Percentiles rank a stretch among this genome's conserved stretches.
Evolutionary conservation across 768 basidiomycete species (phyloP).

Genomic region (Calvatia gigantea): DNA sequence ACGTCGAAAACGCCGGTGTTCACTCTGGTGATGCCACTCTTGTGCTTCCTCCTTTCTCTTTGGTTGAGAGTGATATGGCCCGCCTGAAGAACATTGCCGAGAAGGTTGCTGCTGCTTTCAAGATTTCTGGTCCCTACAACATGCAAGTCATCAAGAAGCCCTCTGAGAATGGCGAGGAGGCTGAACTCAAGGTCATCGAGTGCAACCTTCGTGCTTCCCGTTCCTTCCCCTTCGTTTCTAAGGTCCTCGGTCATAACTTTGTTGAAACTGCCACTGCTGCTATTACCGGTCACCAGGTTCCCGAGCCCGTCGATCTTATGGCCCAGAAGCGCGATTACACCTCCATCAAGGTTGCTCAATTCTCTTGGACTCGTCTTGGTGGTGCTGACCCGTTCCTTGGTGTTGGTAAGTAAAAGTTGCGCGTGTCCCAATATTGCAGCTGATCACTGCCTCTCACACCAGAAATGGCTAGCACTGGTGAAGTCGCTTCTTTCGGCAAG

Average conservation of each 20-base stretch:
- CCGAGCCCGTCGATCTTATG: slow-evolving; percentile 92
- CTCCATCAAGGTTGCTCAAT: slow-evolving; percentile 96
- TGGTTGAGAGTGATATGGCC: slow-evolving; percentile 69
- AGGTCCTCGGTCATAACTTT: slow-evolving; percentile 96
- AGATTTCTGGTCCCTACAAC: slow-evolving; percentile 98
- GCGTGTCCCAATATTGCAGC: not conserved
- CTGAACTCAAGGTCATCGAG: slow-evolving; percentile 94
- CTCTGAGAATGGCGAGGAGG: slow-evolving; percentile 42
- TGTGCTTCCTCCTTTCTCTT: slow-evolving; percentile 90
- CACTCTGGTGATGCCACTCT: slow-evolving; percentile 99
- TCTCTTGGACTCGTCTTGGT: slow-evolving; percentile 94
- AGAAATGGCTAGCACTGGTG: slow-evolving; percentile 99
- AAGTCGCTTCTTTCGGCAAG: slow-evolving; percentile 93
- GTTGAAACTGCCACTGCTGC: slow-evolving; percentile 91
- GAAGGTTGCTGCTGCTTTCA: slow-evolving; percentile 92
- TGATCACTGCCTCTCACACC: slow-evolving; percentile 13
- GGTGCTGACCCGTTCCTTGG: slow-evolving; percentile 98
- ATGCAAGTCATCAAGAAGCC: slow-evolving; percentile 97
- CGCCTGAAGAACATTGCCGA: slow-evolving; percentile 91
- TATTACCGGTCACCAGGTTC: slow-evolving; percentile 82
- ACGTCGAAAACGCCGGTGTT: slow-evolving; percentile 97
- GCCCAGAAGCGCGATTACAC: slow-evolving; percentile 84
- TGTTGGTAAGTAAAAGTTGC: slow-evolving; percentile 59
- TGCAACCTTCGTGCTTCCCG: slow-evolving; percentile 98
- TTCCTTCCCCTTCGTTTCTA: slow-evolving; percentile 99